These are phyloP conservation scores for Rubus parviflorus DNA, from an alignment of 306 rosid genomes.

Conservation along the genomic window DNA sequence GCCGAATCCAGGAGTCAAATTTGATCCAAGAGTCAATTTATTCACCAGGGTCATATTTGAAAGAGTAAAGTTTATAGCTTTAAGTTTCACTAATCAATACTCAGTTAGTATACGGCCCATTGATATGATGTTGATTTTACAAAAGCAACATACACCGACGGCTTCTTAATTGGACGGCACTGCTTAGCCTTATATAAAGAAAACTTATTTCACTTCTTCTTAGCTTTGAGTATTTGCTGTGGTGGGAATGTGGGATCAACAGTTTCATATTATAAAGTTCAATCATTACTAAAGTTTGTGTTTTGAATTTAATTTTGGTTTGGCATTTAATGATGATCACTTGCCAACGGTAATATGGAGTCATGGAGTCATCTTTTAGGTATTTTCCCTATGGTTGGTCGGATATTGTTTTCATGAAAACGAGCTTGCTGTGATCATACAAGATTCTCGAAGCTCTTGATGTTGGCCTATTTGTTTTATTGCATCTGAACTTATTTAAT, in stretches of 20 bases:
- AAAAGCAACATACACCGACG: constrained; percentile 34
- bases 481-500: constrained; percentile 28
- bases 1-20: constrained; percentile 11
- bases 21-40: constrained; percentile 3
- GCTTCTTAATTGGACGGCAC: constrained; percentile 34
- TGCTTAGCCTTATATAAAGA: constrained; percentile 31
- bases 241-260: constrained; percentile 10
- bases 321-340: constrained; percentile 52
- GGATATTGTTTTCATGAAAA: constrained; percentile 45
- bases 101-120: neutral
- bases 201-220: constrained; percentile 33
- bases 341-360: constrained; percentile 39
- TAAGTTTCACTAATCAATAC: constrained; percentile 22
- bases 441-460: constrained; percentile 70
- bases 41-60: constrained; percentile 26
- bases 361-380: constrained; percentile 37
- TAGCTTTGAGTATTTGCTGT: neutral
- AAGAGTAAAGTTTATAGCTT: constrained; percentile 37
- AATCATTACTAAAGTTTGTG: constrained; percentile 10
- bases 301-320: constrained; percentile 34
- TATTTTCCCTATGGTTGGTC: constrained; percentile 50
- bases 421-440: constrained; percentile 49
- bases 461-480: constrained; percentile 38
- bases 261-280: constrained; percentile 13
- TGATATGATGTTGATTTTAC: constrained; percentile 8